Base-by-base conservation (phyloP, 805 yeast species). In the Kuraishia hungarica region DNA sequence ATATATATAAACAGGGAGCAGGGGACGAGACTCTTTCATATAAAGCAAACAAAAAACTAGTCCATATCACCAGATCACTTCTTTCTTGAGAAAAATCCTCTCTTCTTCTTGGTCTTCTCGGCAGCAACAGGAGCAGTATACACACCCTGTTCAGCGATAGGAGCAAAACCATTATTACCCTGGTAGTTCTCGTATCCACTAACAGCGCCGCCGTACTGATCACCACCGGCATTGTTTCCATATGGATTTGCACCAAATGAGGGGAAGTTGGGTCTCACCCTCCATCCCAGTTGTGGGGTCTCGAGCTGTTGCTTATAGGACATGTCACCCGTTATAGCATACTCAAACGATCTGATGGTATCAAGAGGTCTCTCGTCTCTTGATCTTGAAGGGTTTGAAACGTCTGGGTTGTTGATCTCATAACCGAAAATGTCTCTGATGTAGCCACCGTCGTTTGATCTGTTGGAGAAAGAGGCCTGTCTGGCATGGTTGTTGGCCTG, bases 341-440 rank as follows among this genome's bases (percentile, higher is more conserved):
- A 94, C 74, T 94, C 98, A 71, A 94, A 94, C 4, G 89, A 79
- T 62, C 98, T 79, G 64, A 94, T 92, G 1, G 99, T 94, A 69
- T 96, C 99, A 64, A 94, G 74, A 2, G 99, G 99, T 64, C 99
- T 82, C 72, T 94, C 99, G 69, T 92, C 93, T 70, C 99, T 82
- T 21, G 87, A 73, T 64, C 99, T 81, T 6, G 97, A 85, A 28
- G 99, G 99, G 67, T 94, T 94, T 46, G 96, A 89, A 61, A 87
- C 77, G 68, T 94, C 99, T 7, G 96, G 88, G 59, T 82, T 82
- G 2, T 66, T 67, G 64, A 94, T 94, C 6, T 86, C 82, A 57
- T 81, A 80, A 21, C 99, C 99, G 69, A 92, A 93, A 49, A 89
- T 83, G 68, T 94, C 99, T 61, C 81, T 81, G 63, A 83, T 65